These are phyloP conservation scores for bread wheat (Triticum aestivum) DNA, from an alignment of 176 grass and related monocot species.

Conservation along the genomic window DNA sequence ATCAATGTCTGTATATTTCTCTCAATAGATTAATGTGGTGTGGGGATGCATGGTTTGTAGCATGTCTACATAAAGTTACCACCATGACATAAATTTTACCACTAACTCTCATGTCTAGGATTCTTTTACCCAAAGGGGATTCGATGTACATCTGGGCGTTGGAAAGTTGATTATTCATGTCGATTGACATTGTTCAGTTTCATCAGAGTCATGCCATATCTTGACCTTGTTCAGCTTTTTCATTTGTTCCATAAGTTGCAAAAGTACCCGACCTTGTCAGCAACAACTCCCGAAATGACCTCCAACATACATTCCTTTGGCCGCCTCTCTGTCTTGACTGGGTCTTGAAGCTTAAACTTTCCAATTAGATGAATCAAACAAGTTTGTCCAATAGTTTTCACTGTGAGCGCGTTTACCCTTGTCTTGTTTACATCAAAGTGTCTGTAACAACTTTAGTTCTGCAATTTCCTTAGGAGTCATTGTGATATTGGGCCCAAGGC, in stretches of 20 bases:
- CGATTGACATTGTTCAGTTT: background rate
- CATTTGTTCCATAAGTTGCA: background rate
- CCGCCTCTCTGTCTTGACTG: background rate
- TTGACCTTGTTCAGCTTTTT: slow-evolving; percentile 7
- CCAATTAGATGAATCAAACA: slow-evolving; percentile 16
- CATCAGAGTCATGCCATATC: background rate
- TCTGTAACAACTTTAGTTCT: background rate
- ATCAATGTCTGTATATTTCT: no score
- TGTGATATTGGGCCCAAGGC: background rate
- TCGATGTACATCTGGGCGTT: background rate
- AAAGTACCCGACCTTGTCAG: background rate
- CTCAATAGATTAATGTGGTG: no score
- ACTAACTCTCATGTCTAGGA: background rate
- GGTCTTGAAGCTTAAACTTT: background rate
- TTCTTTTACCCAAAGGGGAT: background rate
- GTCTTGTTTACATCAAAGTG: background rate
- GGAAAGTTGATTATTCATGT: background rate
- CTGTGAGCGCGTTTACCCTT: background rate
- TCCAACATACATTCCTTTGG: background rate
- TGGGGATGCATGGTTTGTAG: no score
- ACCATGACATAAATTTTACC: no score
- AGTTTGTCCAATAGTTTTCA: background rate
- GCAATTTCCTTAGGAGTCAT: background rate
- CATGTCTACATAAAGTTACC: no score
- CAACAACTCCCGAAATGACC: background rate